Percentiles rank a stretch among this genome's conserved stretches.
Evolutionary conservation across 305 asterid genomes (phyloP).

Genomic region (Rubia peregrina): DNA sequence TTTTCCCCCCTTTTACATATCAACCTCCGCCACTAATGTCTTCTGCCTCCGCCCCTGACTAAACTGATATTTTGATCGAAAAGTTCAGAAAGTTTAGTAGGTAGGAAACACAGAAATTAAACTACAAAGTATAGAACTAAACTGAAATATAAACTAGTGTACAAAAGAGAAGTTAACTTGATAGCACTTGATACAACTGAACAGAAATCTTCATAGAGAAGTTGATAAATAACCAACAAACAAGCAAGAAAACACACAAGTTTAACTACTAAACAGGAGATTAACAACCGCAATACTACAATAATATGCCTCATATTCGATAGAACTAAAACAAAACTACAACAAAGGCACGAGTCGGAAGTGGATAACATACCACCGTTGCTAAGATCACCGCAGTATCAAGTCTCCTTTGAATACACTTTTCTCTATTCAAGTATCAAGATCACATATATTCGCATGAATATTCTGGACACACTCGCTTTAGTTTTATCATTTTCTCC

Average conservation of each 20-base stretch:
- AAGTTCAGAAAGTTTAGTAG: not conserved
- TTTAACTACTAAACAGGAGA: not conserved
- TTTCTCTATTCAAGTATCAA: too few relatives aligned
- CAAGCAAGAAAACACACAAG: not conserved
- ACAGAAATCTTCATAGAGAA: not conserved
- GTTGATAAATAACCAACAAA: not conserved
- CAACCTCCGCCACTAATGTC: too few relatives aligned
- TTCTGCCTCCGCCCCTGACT: too few relatives aligned
- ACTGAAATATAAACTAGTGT: too few relatives aligned
- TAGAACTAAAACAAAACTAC: not conserved
- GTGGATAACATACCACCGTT: conserved; percentile 48
- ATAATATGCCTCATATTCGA: conserved; percentile 4
- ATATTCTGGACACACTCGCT: too few relatives aligned
- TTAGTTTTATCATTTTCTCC: too few relatives aligned
- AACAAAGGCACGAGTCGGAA: not conserved
- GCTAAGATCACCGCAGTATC: conserved; percentile 72
- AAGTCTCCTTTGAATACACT: too few relatives aligned
- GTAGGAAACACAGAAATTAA: not conserved
- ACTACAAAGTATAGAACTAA: too few relatives aligned
- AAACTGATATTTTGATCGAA: not conserved
- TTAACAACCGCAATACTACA: not conserved
- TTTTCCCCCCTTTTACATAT: too few relatives aligned
- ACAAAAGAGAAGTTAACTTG: not conserved
- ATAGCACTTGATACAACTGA: not conserved
- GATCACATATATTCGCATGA: too few relatives aligned